Conservation (phyloP, 345 rosid genomes). For the Eucalyptus victrix region DNA sequence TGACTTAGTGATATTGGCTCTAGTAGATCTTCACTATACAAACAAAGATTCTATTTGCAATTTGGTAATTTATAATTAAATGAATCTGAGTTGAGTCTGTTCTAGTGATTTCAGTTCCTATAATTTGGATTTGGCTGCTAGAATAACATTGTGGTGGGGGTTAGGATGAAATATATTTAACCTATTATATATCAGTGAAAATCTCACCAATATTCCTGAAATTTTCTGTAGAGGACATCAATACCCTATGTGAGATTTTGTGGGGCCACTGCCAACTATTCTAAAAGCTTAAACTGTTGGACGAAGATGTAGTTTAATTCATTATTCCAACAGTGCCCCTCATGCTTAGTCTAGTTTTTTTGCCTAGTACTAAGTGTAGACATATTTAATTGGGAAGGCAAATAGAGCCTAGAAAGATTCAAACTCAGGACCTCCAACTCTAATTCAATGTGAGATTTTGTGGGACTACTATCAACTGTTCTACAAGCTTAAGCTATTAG, state of each 20-base stretch:
- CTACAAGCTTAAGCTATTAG: too few species aligned
- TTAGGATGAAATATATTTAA: background rate
- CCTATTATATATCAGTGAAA: background rate
- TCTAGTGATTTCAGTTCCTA: background rate
- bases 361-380: too few species aligned
- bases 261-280: too few species aligned
- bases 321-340: too few species aligned
- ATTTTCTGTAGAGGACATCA: background rate
- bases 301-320: too few species aligned
- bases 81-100: background rate
- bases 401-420: too few species aligned
- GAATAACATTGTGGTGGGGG: background rate
- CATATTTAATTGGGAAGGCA: too few species aligned
- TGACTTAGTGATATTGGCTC: background rate
- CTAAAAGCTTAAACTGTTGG: too few species aligned
- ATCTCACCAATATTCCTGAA: background rate
- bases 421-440: too few species aligned
- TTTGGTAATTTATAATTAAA: background rate
- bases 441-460: too few species aligned
- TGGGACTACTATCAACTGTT: rapidly evolving
- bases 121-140: background rate
- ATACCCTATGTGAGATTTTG: background rate
- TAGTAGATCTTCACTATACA: background rate
- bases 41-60: background rate
- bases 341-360: too few species aligned